Base-by-base conservation (phyloP, 352 stramenopile species). In the Hyphochytrium catenoides region DNA sequence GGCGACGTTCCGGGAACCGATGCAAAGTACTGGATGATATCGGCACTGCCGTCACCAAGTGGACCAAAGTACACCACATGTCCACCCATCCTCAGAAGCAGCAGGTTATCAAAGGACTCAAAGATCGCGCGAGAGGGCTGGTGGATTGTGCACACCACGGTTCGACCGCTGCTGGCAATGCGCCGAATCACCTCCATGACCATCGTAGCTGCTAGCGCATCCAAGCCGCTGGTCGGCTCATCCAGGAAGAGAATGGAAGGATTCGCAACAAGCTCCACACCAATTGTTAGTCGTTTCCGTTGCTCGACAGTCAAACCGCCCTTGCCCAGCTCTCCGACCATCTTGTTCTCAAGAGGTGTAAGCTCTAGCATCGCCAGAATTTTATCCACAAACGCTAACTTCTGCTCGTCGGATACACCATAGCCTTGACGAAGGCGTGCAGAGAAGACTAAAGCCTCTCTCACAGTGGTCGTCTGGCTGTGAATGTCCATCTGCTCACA, bases 111-210 rank as follows among this genome's bases (percentile, higher is more conserved):
- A 50, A 90, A 88, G 12, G 82, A 45, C 16, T 49, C 55, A 24
- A 74, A 74, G n/a, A 72, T 69, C 51, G 86, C 74, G 8, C 72
- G 74, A 4, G 71, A 56, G 25, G 74, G 72, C 47, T 87, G 39
- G 2, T 76, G 47, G 28, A 82, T 43, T 2, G 60, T 62, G 3
- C 74, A 35, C 11, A 62, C 44, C 9, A 29, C 15, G 4, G 48
- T 56, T 11, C 39, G 26, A 3, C 26, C 20, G 19, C n/a, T 34
- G 12, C 21, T 31, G 23, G 36, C 39, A 32, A 75, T 43, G 23
- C 49, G 41, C 23, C 66, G 57, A 1, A 75, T 41, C 5, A 53
- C 72, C 3, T 43, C 16, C 12, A 69, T 59, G 0, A 75, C 27
- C 43, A 52, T 32, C 36, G 50, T 27, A 9, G 62, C 56, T 4